These are phyloP conservation scores for Paramecium bursaria DNA, from an alignment of 73 alveolate genomes.

Conservation along the genomic window DNA sequence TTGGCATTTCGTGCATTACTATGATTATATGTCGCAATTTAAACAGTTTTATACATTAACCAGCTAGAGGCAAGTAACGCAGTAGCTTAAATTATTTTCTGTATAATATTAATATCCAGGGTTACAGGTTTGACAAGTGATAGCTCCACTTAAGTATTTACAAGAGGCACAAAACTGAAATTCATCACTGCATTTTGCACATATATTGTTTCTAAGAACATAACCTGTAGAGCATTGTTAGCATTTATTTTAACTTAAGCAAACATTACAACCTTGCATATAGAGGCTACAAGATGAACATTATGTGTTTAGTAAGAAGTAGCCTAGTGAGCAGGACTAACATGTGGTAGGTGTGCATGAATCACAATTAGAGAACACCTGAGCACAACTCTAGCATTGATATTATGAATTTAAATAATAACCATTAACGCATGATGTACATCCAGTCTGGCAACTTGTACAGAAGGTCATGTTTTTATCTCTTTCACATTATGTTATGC, in stretches of 20 bases:
- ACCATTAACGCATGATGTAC: conserved; percentile 28
- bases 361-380: conserved; percentile 35
- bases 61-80: too few relatives aligned
- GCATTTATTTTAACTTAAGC: neutral
- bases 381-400: neutral
- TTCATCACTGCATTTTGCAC: neutral
- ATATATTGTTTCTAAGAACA: neutral
- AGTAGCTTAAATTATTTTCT: too few relatives aligned
- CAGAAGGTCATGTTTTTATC: too few relatives aligned
- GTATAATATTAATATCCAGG: too few relatives aligned
- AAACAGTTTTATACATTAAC: too few relatives aligned
- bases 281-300: neutral
- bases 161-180: conserved; percentile 36
- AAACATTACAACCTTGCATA: conserved; percentile 8
- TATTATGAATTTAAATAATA: conserved; percentile 19
- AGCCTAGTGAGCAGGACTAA: conserved; percentile 7
- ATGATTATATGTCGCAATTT: too few relatives aligned
- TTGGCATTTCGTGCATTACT: too few relatives aligned
- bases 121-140: neutral
- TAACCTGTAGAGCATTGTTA: conserved; percentile 26
- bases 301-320: conserved; percentile 12
- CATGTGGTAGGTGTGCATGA: neutral
- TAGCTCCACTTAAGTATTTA: neutral
- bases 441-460: conserved; percentile 7
- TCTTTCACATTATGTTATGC: too few relatives aligned